Evolutionary conservation across 2,329 filamentous ascomycete genomes (phyloP).

Genomic region (Fulvia fulva): DNA sequence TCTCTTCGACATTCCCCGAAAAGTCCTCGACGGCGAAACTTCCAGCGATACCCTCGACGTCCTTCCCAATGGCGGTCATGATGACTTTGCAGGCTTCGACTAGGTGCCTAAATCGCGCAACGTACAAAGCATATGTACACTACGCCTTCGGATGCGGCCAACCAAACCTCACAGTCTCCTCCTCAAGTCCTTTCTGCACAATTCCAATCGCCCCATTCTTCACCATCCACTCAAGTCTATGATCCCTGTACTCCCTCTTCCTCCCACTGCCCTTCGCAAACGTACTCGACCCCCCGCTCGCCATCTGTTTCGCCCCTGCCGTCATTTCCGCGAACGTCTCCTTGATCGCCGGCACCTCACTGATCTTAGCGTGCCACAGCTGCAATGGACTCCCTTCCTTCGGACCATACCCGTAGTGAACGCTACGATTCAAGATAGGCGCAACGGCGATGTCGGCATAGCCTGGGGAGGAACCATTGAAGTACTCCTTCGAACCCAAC

Average conservation of each 20-base stretch:
- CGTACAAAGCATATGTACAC: no score
- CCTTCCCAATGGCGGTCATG: not conserved
- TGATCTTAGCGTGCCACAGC: conserved; percentile 22
- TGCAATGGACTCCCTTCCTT: conserved; percentile 14
- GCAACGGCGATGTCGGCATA: conserved; percentile 32
- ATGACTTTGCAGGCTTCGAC: conserved; percentile 15
- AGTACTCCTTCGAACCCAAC: conserved; percentile 26
- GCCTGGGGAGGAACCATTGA: conserved; percentile 26
- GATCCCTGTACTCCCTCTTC: conserved; percentile 27
- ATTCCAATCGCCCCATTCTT: conserved; percentile 15
- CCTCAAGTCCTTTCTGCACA: conserved; percentile 20
- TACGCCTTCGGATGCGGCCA: conserved; percentile 14
- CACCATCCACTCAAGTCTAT: conserved; percentile 17
- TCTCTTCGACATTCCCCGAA: conserved; percentile 71
- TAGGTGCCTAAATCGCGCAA: not conserved
- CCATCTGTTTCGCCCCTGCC: conserved; percentile 20
- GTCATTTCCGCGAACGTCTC: conserved; percentile 26
- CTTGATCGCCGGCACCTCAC: conserved; percentile 19
- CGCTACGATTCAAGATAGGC: conserved; percentile 25
- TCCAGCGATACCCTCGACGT: conserved; percentile 3
- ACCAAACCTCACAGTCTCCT: conserved; percentile 23
- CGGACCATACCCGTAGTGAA: conserved; percentile 22
- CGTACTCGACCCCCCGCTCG: conserved; percentile 8
- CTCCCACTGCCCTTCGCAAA: conserved; percentile 16
- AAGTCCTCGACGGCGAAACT: conserved; percentile 33